Evolutionary conservation across 1,284 basidiomycete species (phyloP), one percentile per base, ranked within the genome.

Genomic region (Rhodotorula sp.): DNA sequence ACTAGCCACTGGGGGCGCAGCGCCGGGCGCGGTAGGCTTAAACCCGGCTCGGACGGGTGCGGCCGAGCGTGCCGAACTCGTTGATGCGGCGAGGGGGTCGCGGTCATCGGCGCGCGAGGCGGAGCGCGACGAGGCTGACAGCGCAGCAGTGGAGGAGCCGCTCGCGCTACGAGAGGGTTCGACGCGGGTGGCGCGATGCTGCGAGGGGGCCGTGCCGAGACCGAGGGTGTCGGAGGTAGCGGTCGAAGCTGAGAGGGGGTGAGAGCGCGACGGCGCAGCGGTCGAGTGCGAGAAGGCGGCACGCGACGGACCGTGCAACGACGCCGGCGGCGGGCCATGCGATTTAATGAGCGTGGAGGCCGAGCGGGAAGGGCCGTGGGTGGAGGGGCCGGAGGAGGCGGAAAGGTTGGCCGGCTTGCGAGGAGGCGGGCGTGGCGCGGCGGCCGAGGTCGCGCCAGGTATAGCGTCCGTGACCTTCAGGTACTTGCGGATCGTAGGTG

Each of bases 401-500:
- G 50, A 56, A 41, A 64, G 53, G 27, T 37, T 9, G 22, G 61
- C 39, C 21, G 50, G 62, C 61, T 69, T 70, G 29, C 36, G 57
- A 3, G 44, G 37, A 27, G 64, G 55, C 13, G 65, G 41, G 10
- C 21, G 44, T 13, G 48, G 8, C 0, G 55, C 32, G 27, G 59
- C 15, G 17, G 55, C 13, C 25, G 51, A 9, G 2, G 75, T 29
- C 6, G 58, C 36, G 6, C 59, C n/a, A 5, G 70, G 55, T 1
- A 69, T 17, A 1, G 65, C 61, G 10, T 72, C 64, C 46, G 64
- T 58, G 4, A 92, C 84, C 72, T 90, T 87, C 6, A 93, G 86
- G 80, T 92, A 92, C 80, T 91, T 91, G 77, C 86, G 88, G 66
- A 88, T 87, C 3, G 87, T 89, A 8, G 91, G 91, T 4, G 89